Evolutionary conservation across 2,329 filamentous ascomycete genomes (phyloP).

Genomic region (Neofusicoccum sp.): DNA sequence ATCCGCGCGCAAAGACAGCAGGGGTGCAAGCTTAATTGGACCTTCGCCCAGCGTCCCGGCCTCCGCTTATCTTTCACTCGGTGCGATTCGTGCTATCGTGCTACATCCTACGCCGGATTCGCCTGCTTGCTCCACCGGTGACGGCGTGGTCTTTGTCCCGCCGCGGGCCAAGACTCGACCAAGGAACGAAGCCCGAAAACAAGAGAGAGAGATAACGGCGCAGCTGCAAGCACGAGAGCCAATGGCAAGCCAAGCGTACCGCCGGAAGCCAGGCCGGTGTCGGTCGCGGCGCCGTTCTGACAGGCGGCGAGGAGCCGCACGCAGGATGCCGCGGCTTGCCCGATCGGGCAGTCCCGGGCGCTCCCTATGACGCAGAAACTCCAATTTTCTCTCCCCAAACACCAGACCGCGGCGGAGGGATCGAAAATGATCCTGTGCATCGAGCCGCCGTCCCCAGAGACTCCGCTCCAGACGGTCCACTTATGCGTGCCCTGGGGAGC

Average conservation of each 20-base stretch:
- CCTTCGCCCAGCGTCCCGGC: too few relatives aligned
- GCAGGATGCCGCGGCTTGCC: not conserved
- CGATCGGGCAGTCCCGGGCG: not conserved
- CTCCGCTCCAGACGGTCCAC: not conserved
- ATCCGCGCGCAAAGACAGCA: too few relatives aligned
- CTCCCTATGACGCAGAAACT: not conserved
- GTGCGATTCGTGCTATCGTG: too few relatives aligned
- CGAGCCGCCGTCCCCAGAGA: not conserved
- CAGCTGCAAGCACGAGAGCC: not conserved
- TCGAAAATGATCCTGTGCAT: not conserved
- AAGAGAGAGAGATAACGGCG: not conserved
- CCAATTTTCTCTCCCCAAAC: not conserved
- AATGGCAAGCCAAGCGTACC: too few relatives aligned
- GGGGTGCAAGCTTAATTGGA: too few relatives aligned
- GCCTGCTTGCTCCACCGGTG: not conserved
- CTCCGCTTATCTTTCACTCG: too few relatives aligned
- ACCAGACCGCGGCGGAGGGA: not conserved
- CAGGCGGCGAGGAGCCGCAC: not conserved
- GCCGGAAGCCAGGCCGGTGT: not conserved
- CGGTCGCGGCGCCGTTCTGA: not conserved
- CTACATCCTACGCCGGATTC: too few relatives aligned
- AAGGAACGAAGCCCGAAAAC: not conserved
- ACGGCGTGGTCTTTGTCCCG: not conserved
- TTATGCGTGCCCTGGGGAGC: not conserved
- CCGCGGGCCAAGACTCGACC: not conserved